A percentile compares a stretch with the other conserved stretches of the same genome.
Conservation (phyloP, 192 early-diverging fungal genomes). For the Podila epicladia region DNA sequence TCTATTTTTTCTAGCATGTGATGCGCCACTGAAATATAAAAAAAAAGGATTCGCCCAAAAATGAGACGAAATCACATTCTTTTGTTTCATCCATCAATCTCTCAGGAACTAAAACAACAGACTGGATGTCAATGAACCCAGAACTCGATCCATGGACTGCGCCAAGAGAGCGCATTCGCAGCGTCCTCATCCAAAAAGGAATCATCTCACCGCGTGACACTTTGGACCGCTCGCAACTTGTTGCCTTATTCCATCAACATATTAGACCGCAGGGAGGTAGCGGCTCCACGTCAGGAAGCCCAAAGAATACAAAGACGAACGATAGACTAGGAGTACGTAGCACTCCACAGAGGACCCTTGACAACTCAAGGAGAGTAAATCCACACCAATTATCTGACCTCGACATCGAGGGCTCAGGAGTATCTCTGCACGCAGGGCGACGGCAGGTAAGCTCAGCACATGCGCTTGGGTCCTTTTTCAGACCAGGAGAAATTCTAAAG, state of each 20-base stretch:
- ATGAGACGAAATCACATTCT: too few species aligned
- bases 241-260: not conserved
- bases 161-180: not conserved
- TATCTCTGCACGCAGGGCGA: not conserved
- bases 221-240: not conserved
- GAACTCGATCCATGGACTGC: not conserved
- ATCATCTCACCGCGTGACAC: not conserved
- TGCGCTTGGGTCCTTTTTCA: too few species aligned
- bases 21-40: too few species aligned
- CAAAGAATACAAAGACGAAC: not conserved
- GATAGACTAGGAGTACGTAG: not conserved
- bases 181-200: slow-evolving; percentile 3
- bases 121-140: too few species aligned
- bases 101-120: too few species aligned
- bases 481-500: too few species aligned
- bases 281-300: not conserved
- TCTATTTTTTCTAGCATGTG: too few species aligned
- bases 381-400: not conserved
- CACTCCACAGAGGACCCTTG: not conserved
- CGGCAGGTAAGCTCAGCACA: not conserved
- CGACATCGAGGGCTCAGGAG: not conserved
- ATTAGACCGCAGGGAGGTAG: not conserved
- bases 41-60: too few species aligned
- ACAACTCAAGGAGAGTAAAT: not conserved
- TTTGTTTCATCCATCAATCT: too few species aligned